These are phyloP conservation scores for Eucalyptus melliodora DNA, from an alignment of 345 rosid species.

Conservation along the genomic window DNA sequence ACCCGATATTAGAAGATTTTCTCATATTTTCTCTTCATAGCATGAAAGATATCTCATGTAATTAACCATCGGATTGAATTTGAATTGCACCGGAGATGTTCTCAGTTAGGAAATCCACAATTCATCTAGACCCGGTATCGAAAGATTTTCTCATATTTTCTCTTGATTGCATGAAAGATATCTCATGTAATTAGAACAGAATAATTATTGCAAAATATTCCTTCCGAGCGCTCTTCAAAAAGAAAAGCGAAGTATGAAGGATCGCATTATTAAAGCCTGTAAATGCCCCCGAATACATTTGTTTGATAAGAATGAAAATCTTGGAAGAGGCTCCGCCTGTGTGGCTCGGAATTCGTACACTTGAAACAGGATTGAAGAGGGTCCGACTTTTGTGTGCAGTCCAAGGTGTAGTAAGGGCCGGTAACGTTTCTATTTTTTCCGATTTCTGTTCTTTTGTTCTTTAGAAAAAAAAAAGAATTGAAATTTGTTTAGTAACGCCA, in stretches of 20 bases:
- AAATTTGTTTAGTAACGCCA: rapidly evolving
- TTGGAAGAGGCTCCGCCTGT: not conserved
- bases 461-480: too few relatives aligned
- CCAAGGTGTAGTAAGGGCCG: not conserved
- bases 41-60: not conserved
- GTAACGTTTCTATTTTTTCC: too few relatives aligned
- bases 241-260: not conserved
- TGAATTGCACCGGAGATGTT: not conserved
- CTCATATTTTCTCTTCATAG: not conserved
- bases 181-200: not conserved
- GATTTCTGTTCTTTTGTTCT: rapidly evolving
- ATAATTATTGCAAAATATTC: not conserved
- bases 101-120: not conserved
- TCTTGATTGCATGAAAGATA: not conserved
- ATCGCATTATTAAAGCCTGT: not conserved
- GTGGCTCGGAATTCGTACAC: not conserved
- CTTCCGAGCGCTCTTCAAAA: not conserved
- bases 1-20: not conserved
- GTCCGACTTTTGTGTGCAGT: not conserved
- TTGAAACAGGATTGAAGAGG: not conserved
- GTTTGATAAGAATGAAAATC: not conserved
- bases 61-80: not conserved
- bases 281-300: not conserved
- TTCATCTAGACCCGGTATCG: not conserved
- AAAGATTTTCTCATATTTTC: not conserved